Conservation (phyloP, 2,329 filamentous ascomycete species). For the Penicillium palitans region DNA sequence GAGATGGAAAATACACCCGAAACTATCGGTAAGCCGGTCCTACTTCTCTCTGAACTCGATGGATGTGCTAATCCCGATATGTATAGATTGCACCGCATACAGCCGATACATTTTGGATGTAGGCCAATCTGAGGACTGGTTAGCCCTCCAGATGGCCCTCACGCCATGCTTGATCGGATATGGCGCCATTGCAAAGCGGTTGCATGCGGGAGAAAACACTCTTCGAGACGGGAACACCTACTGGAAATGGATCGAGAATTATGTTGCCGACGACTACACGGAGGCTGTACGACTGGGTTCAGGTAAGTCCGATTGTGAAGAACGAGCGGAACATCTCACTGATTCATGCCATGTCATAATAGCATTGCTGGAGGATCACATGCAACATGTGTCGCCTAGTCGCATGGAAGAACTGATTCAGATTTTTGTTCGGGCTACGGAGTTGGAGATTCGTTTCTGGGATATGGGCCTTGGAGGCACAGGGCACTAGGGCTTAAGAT, state of each 20-base stretch:
- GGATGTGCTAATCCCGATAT: background rate
- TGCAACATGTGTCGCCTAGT: conserved; percentile 68
- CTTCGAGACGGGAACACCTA: conserved; percentile 68
- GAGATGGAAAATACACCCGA: conserved; percentile 75
- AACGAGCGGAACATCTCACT: background rate
- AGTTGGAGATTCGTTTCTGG: conserved; percentile 77
- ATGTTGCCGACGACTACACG: conserved; percentile 75
- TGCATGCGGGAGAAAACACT: conserved; percentile 64
- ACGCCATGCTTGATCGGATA: conserved; percentile 91
- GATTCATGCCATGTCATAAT: conserved; percentile 33
- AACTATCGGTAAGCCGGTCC: conserved; percentile 61
- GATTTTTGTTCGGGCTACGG: conserved; percentile 83
- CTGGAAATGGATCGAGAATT: conserved; percentile 90
- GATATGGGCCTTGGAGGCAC: conserved; percentile 59
- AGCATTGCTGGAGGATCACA: conserved; percentile 75
- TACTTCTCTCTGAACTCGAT: background rate
- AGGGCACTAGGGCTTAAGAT: conserved; percentile 3
- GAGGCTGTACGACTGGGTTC: conserved; percentile 69
- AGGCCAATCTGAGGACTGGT: conserved; percentile 82
- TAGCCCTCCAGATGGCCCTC: conserved; percentile 80
- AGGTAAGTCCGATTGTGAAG: conserved; percentile 51
- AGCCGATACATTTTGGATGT: conserved; percentile 85
- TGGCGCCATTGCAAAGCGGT: conserved; percentile 70
- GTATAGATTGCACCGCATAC: conserved; percentile 73
- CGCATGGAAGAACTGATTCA: conserved; percentile 78